A percentile compares a stretch with the other conserved stretches of the same genome.
Evolutionary conservation across 2,329 filamentous ascomycete genomes (phyloP).

Genomic region (Xylaria sp.): DNA sequence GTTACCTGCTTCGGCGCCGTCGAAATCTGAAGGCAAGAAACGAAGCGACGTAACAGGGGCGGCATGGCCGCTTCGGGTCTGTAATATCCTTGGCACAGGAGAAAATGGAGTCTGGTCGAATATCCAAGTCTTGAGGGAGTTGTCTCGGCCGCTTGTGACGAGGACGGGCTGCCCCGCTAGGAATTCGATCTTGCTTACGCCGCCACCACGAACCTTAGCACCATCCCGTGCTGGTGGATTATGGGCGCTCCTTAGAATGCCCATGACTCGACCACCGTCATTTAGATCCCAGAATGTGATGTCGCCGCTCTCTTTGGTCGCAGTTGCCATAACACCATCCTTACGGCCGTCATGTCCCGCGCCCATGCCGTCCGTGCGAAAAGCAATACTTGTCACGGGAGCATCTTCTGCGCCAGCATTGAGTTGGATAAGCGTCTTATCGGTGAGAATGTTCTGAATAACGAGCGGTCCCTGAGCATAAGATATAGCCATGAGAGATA

Average conservation of each 20-base stretch:
- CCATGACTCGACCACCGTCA: conserved; percentile 84
- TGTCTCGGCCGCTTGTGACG: conserved; percentile 90
- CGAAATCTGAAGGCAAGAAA: conserved; percentile 88
- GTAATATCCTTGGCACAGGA: conserved; percentile 83
- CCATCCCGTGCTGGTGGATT: conserved; percentile 73
- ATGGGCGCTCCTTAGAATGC: conserved; percentile 88
- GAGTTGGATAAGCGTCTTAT: conserved; percentile 76
- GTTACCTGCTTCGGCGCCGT: conserved; percentile 86
- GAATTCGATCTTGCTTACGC: conserved; percentile 90
- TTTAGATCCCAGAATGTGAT: conserved; percentile 98
- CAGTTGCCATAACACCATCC: conserved; percentile 93
- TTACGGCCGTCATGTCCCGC: conserved; percentile 87
- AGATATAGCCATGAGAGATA: conserved; percentile 88
- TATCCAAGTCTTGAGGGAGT: conserved; percentile 95
- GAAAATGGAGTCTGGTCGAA: conserved; percentile 94
- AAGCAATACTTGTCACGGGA: conserved; percentile 84
- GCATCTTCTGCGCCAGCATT: conserved; percentile 72
- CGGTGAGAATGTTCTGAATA: conserved; percentile 83
- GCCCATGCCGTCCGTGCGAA: conserved; percentile 88
- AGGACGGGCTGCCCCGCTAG: conserved; percentile 89
- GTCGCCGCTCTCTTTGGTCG: conserved; percentile 81
- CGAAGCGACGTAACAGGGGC: conserved; percentile 83
- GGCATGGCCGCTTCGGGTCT: conserved; percentile 88
- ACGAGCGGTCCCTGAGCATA: conserved; percentile 82
- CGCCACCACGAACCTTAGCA: conserved; percentile 73